These are phyloP conservation scores for Trichosporon ovoides DNA, from an alignment of 1,284 basidiomycete species.

Conservation along the genomic window DNA sequence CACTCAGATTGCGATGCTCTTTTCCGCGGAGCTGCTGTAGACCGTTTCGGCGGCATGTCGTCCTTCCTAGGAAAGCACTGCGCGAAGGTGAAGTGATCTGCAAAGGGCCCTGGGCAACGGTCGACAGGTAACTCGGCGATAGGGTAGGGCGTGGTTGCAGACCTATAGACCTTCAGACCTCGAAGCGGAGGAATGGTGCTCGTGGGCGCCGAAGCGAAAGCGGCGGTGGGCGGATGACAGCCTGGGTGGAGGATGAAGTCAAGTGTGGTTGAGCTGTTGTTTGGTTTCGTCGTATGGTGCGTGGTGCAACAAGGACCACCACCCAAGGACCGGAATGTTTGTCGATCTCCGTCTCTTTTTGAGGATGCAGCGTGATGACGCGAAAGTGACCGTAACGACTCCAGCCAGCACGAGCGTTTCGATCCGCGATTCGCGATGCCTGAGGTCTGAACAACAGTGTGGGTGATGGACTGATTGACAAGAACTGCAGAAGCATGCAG, in stretches of 20 bases:
- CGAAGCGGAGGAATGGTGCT: neutral
- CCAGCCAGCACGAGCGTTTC: too few species aligned
- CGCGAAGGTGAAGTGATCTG: constrained; percentile 1
- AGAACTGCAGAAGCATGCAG: too few species aligned
- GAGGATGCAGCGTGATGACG: too few species aligned
- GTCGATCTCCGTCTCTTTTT: too few species aligned
- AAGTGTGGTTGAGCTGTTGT: neutral
- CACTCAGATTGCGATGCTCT: neutral
- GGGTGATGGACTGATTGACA: too few species aligned
- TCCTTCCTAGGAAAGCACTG: neutral
- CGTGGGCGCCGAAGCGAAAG: neutral
- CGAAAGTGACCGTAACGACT: too few species aligned
- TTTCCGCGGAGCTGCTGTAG: neutral
- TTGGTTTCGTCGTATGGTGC: constrained; percentile 1
- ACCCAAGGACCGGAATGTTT: too few species aligned
- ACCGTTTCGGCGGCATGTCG: constrained; percentile 3
- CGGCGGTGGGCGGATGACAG: neutral
- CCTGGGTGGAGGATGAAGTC: neutral
- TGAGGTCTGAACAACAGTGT: too few species aligned
- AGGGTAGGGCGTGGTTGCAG: neutral
- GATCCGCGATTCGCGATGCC: too few species aligned
- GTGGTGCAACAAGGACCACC: too few species aligned
- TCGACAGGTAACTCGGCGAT: neutral
- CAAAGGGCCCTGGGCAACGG: neutral
- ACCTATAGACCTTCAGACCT: neutral